Percentiles rank a stretch among this genome's conserved stretches.
Evolutionary conservation across 768 basidiomycete species (phyloP).

Genomic region (Leccinum sublutescens): DNA sequence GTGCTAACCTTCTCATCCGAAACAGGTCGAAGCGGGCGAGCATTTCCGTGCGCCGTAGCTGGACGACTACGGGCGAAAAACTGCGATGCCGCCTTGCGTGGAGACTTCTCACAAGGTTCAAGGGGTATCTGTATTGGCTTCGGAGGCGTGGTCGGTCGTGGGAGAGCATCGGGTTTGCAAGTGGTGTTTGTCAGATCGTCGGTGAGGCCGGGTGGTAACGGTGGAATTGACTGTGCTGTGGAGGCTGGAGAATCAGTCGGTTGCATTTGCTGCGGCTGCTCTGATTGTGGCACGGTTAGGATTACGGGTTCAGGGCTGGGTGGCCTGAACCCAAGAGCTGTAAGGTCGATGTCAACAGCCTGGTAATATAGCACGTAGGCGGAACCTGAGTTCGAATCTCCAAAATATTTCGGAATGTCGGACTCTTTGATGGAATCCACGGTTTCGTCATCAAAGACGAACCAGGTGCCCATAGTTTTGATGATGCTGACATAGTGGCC

Average conservation of each 20-base stretch:
- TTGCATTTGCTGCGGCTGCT: constrained; percentile 12
- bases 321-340: constrained; percentile 62
- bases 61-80: constrained; percentile 14
- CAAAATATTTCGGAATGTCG: constrained; percentile 93
- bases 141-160: constrained; percentile 22
- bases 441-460: constrained; percentile 94
- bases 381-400: constrained; percentile 81
- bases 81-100: constrained; percentile 23
- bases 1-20: constrained; percentile 25
- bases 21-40: constrained; percentile 23
- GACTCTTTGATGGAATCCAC: constrained; percentile 84
- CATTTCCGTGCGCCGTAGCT: constrained; percentile 10
- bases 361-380: constrained; percentile 99
- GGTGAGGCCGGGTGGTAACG: constrained; percentile 39
- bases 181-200: constrained; percentile 23
- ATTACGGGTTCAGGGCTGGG: constrained; percentile 22
- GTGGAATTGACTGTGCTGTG: constrained; percentile 23
- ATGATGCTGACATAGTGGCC: constrained; percentile 98
- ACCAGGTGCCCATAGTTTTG: constrained; percentile 81
- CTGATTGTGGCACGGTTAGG: constrained; percentile 15
- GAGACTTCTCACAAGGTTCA: constrained; percentile 19
- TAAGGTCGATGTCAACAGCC: constrained; percentile 79
- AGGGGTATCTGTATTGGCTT: constrained; percentile 16
- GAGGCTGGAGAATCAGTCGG: constrained; percentile 28
- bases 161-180: constrained; percentile 14